A percentile compares a stretch with the other conserved stretches of the same genome.
Evolutionary conservation across 2,329 filamentous ascomycete species (phyloP).

Genomic region (Claviceps purpurea): DNA sequence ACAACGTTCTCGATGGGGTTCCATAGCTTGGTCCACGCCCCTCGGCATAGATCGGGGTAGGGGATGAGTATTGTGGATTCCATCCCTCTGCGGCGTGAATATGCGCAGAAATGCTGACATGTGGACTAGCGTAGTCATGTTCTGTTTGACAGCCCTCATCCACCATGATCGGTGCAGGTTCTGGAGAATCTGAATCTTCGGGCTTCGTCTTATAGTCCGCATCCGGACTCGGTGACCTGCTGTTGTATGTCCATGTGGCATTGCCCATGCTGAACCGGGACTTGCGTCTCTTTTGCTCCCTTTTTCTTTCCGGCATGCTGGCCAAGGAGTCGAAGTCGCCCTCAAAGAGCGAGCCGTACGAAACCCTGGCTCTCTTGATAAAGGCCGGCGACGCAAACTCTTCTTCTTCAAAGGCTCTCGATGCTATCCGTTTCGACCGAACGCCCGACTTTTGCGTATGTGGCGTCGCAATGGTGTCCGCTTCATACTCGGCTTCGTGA

Average conservation of each 20-base stretch:
- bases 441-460: constrained; percentile 5
- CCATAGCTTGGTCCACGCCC: neutral
- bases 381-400: constrained; percentile 72
- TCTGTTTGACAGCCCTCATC: constrained; percentile 23
- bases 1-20: constrained; percentile 8
- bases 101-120: constrained; percentile 16
- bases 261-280: constrained; percentile 55
- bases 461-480: constrained; percentile 3
- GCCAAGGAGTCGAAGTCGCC: constrained; percentile 52
- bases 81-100: constrained; percentile 6
- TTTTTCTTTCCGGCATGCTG: constrained; percentile 37
- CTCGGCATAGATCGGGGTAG: constrained; percentile 1
- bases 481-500: neutral
- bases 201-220: constrained; percentile 3
- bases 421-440: constrained; percentile 21
- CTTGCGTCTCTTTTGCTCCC: constrained; percentile 40
- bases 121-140: constrained; percentile 16
- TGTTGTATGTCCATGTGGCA: constrained; percentile 60
- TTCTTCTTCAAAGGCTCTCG: constrained; percentile 25
- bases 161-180: constrained; percentile 15
- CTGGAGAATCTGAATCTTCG: neutral
- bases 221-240: constrained; percentile 48
- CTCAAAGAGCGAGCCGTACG: constrained; percentile 54
- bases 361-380: constrained; percentile 55
- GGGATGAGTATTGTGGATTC: constrained; percentile 6